Evolutionary conservation across 352 stramenopile species (phyloP), one percentile per base, ranked within the genome.

Genomic region (Globisporangium lucens): DNA sequence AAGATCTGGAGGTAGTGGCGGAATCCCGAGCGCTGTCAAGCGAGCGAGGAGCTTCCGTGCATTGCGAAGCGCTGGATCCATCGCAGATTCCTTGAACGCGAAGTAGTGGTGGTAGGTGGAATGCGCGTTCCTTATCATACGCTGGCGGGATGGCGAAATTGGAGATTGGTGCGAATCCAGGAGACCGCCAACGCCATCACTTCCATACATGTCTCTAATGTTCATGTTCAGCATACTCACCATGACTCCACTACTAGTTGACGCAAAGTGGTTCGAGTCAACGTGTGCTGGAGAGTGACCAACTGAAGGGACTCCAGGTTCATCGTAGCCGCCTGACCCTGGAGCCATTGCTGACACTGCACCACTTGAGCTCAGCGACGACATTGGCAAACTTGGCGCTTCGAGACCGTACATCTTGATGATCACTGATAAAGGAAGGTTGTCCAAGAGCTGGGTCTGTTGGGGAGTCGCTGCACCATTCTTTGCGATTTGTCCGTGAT

Each of bases 21-120:
- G 96, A 27, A 99, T 93, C 8, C 93, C 80, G 41, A 99, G 76
- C 9, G 92, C 89, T 56, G 93, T 93, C 30, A 99, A 75, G 57
- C 96, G 89, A n/a, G 81, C 93, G 0, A 97, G 35, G 67, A 95
- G 63, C 74, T 98, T 96, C n/a, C 87, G 79, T 30, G 88, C 77
- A 64, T 94, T 92, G 52, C 79, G 76, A 6, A 96, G 75, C 12
- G 88, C 88, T 13, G 88, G 88, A 63, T 96, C 88, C 65, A 90
- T 89, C 9, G 84, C 86, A n/a, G 83, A 90, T 68, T 91, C 83
- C 65, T 89, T 89, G 63, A 89, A 88, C n/a, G 80, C 79, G 52
- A 89, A 87, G 61, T 90, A 88, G 65, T 90, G 82, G 43, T 89
- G 79, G 60, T 88, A 86, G 1, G 80, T 85, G 57, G 80, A 84